phyloP scores from a whole-genome alignment of 345 rosid species.

The Eucalyptus urophylla region DNA sequence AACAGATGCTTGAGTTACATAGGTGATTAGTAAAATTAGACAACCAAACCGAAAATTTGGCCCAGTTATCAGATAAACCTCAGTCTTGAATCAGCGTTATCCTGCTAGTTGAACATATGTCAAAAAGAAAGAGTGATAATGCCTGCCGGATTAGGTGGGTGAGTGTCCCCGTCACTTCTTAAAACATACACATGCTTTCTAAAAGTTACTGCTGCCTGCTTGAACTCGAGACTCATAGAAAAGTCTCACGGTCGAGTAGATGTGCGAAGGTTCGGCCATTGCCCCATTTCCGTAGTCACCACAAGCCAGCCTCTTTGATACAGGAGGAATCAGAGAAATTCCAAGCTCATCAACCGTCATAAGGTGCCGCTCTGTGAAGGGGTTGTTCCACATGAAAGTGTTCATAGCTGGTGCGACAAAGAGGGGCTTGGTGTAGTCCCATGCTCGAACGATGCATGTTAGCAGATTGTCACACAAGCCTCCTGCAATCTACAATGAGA shows the following conservation, averaged over 20 bases:
- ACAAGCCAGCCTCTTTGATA: constrained; percentile 72
- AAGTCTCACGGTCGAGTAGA: constrained; percentile 67
- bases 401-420: constrained; percentile 90
- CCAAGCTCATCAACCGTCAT: constrained; percentile 81
- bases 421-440: constrained; percentile 79
- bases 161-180: not conserved
- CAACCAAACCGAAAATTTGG: not conserved
- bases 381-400: constrained; percentile 88
- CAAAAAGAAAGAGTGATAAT: not conserved
- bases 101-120: not conserved
- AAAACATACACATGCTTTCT: not conserved
- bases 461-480: constrained; percentile 88
- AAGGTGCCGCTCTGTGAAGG: constrained; percentile 82
- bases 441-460: constrained; percentile 82
- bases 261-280: constrained; percentile 83
- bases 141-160: not conserved
- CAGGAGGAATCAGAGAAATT: constrained; percentile 74
- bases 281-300: constrained; percentile 89
- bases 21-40: not conserved
- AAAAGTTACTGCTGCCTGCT: not conserved
- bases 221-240: constrained; percentile 51
- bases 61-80: not conserved
- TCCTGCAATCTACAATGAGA: constrained; percentile 68
- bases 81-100: not conserved
- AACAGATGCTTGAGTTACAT: not conserved